phyloP scores from a whole-genome alignment of 2,329 filamentous ascomycete species.

The Arthrobotrys iridis region DNA sequence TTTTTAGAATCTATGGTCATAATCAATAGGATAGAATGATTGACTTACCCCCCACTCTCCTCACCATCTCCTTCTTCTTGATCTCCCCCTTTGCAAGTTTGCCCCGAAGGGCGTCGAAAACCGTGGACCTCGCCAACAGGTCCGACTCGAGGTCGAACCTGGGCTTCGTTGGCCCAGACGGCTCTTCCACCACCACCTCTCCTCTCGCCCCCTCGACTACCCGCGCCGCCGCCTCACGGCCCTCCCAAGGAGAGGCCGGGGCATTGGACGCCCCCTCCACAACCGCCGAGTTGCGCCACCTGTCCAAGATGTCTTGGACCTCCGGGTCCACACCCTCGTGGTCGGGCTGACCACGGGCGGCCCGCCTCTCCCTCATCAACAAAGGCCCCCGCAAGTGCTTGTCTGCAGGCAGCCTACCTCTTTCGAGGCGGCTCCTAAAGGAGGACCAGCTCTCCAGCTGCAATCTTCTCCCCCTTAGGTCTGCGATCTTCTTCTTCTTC shows the following conservation, averaged over 20 bases:
- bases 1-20: neutral
- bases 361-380: neutral
- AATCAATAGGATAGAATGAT: neutral
- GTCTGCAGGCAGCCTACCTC: conserved; percentile 6
- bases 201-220: neutral
- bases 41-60: conserved; percentile 5
- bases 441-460: neutral
- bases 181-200: neutral
- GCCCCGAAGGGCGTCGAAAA: neutral
- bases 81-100: conserved; percentile 1
- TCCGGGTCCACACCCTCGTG: neutral
- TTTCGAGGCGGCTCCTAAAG: conserved; percentile 18
- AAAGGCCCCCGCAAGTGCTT: conserved; percentile 15
- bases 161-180: neutral
- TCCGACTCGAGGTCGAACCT: conserved; percentile 8
- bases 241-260: conserved; percentile 9
- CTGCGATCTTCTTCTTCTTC: conserved; percentile 5
- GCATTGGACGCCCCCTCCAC: conserved; percentile 6
- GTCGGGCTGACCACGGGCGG: neutral
- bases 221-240: neutral
- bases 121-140: neutral
- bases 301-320: conserved; percentile 16
- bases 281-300: conserved; percentile 20
- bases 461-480: neutral
- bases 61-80: conserved; percentile 21